Percentiles rank a stretch among this genome's conserved stretches.
Conservation (phyloP, 2,329 filamentous ascomycete genomes). For the Coniochaeta sp. region DNA sequence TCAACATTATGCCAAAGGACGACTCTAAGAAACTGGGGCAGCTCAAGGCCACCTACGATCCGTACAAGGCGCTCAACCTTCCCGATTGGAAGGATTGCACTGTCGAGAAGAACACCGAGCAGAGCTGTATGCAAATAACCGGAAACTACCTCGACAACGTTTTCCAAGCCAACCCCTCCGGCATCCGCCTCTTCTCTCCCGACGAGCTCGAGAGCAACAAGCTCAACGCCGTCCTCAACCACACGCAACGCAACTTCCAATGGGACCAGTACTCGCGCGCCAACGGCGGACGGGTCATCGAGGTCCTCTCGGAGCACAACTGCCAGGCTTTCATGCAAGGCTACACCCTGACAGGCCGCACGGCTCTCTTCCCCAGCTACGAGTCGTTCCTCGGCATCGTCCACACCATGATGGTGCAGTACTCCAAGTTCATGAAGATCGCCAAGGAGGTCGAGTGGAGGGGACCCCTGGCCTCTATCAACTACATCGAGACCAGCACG, state of each 20-base stretch:
- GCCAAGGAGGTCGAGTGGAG: constrained; percentile 50
- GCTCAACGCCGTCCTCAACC: constrained; percentile 46
- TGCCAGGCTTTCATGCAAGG: constrained; percentile 56
- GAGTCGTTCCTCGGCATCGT: constrained; percentile 62
- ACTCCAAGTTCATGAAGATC: constrained; percentile 63
- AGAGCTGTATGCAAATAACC: constrained; percentile 53
- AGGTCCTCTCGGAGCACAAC: constrained; percentile 59
- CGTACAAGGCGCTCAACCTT: constrained; percentile 39
- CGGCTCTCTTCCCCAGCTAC: constrained; percentile 58
- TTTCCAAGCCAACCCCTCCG: constrained; percentile 49
- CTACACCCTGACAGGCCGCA: constrained; percentile 58
- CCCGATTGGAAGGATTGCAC: constrained; percentile 50
- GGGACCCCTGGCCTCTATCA: constrained; percentile 50
- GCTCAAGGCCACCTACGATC: constrained; percentile 44
- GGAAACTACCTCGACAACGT: constrained; percentile 49
- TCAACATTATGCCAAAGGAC: constrained; percentile 43
- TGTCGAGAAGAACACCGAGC: constrained; percentile 38
- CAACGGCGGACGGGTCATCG: constrained; percentile 55
- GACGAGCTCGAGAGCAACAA: constrained; percentile 65
- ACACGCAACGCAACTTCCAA: constrained; percentile 57
- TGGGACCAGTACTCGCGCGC: constrained; percentile 58
- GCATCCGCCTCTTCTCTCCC: constrained; percentile 55
- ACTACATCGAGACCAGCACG: constrained; percentile 61
- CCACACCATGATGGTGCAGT: constrained; percentile 68
- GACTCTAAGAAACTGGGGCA: constrained; percentile 52